Conservation (phyloP, 2,329 filamentous ascomycete genomes). For the Achaetomium macrosporum region DNA sequence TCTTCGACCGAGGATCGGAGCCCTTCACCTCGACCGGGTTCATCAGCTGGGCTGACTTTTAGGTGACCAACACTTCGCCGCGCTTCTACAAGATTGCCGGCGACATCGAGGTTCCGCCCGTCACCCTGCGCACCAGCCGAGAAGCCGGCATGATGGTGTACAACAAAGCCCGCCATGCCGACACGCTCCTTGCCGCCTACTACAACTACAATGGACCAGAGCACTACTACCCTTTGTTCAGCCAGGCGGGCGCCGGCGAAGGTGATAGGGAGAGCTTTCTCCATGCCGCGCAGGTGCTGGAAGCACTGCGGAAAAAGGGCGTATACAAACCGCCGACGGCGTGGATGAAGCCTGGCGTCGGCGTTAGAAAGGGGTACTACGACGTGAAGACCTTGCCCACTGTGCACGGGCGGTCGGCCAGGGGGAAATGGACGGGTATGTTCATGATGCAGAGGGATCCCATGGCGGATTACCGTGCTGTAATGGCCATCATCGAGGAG, state of each 20-base stretch:
- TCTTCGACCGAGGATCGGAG: conserved; percentile 41
- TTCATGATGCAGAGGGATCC: conserved; percentile 21
- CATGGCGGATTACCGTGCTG: conserved; percentile 17
- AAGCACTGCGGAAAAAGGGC: conserved; percentile 32
- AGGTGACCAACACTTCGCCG: conserved; percentile 37
- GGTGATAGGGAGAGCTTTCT: conserved; percentile 47
- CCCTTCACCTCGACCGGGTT: conserved; percentile 48
- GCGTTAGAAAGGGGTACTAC: conserved; percentile 18
- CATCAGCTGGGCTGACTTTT: conserved; percentile 54
- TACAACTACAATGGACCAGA: conserved; percentile 51
- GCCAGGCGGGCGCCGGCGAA: conserved; percentile 37
- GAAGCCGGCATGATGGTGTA: conserved; percentile 45
- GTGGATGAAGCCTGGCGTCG: conserved; percentile 11
- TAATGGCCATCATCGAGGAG: conserved; percentile 19
- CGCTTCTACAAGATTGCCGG: conserved; percentile 41
- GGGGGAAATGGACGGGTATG: conserved; percentile 14
- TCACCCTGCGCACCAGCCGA: conserved; percentile 32
- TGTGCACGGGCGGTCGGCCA: conserved; percentile 5
- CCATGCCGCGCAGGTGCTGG: conserved; percentile 38
- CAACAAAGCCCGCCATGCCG: conserved; percentile 42
- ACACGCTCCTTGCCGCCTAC: conserved; percentile 44
- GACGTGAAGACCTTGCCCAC: conserved; percentile 17
- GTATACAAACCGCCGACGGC: conserved; percentile 7
- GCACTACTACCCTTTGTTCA: conserved; percentile 45
- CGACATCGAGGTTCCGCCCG: conserved; percentile 27